Percentiles rank a stretch among this genome's conserved stretches.
phyloP scores from a whole-genome alignment of 2,329 filamentous ascomycete species.

The Pyrenophora graminea region DNA sequence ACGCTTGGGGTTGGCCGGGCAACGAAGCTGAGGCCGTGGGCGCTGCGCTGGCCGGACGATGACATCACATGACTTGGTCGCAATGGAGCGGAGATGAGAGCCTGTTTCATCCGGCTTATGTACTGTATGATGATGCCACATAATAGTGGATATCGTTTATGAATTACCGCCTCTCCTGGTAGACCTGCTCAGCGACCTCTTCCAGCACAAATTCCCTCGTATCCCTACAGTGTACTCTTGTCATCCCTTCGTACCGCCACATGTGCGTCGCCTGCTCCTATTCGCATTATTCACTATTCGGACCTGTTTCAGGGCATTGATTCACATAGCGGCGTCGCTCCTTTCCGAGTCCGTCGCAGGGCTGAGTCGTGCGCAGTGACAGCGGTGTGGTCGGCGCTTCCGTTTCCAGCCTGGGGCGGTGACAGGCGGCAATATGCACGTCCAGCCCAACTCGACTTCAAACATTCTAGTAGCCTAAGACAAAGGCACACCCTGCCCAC shows the following conservation, averaged over 20 bases:
- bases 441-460: slow-evolving; percentile 22
- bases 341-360: slow-evolving; percentile 4
- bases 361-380: slow-evolving; percentile 11
- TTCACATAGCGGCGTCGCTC: background rate
- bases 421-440: slow-evolving; percentile 14
- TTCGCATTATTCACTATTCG: background rate
- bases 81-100: slow-evolving; percentile 13
- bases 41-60: slow-evolving; percentile 22
- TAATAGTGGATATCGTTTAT: background rate
- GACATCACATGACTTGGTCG: slow-evolving; percentile 34
- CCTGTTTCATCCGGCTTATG: background rate
- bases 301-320: background rate
- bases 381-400: slow-evolving; percentile 18
- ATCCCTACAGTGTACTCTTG: no score
- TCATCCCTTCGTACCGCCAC: background rate
- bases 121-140: background rate
- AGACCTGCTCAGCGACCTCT: no score
- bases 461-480: slow-evolving; percentile 25
- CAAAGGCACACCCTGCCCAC: slow-evolving; percentile 26
- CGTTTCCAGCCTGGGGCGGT: slow-evolving; percentile 15
- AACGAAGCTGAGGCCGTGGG: slow-evolving; percentile 26
- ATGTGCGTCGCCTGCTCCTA: background rate
- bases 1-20: slow-evolving; percentile 37
- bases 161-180: background rate
- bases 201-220: no score